These are phyloP conservation scores for Tricholoma saponaceum DNA, from an alignment of 768 basidiomycete genomes.

Conservation along the genomic window DNA sequence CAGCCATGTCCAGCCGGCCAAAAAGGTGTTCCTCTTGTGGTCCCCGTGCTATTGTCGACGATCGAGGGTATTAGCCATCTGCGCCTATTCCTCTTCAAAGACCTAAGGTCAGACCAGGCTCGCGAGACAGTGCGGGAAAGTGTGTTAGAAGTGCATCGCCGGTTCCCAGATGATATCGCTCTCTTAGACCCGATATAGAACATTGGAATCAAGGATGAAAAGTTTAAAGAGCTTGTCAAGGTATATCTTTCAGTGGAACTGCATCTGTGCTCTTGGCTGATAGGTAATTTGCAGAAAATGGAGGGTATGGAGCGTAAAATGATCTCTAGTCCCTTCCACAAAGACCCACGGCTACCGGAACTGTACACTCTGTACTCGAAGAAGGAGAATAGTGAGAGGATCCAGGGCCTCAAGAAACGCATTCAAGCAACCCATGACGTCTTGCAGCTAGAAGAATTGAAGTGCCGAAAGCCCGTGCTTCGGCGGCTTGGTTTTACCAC, in stretches of 20 bases:
- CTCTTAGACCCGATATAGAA: constrained; percentile 90
- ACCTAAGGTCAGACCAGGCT: constrained; percentile 69
- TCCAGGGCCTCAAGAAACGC: constrained; percentile 77
- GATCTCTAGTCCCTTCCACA: constrained; percentile 73
- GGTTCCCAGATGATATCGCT: constrained; percentile 84
- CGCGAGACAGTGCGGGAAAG: constrained; percentile 88
- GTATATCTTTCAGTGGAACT: constrained; percentile 35
- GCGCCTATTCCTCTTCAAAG: constrained; percentile 86
- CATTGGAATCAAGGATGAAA: constrained; percentile 94
- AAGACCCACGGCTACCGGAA: constrained; percentile 71
- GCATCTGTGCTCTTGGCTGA: too few relatives aligned
- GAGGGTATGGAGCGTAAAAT: constrained; percentile 84
- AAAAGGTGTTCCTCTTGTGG: constrained; percentile 79
- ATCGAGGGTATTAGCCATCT: constrained; percentile 84
- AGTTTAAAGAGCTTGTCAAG: constrained; percentile 82
- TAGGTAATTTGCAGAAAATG: too few relatives aligned
- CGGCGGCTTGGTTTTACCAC: constrained; percentile 89
- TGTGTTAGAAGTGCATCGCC: constrained; percentile 83
- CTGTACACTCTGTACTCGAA: constrained; percentile 76
- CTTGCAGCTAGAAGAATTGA: constrained; percentile 94
- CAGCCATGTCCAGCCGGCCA: constrained; percentile 68
- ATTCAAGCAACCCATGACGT: constrained; percentile 91
- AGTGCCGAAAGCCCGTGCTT: constrained; percentile 90
- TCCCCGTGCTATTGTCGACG: constrained; percentile 85
- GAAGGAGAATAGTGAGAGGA: constrained; percentile 66